Conservation (phyloP, 2,329 filamentous ascomycete species). For the Parasarocladium wereldwijsianum region DNA sequence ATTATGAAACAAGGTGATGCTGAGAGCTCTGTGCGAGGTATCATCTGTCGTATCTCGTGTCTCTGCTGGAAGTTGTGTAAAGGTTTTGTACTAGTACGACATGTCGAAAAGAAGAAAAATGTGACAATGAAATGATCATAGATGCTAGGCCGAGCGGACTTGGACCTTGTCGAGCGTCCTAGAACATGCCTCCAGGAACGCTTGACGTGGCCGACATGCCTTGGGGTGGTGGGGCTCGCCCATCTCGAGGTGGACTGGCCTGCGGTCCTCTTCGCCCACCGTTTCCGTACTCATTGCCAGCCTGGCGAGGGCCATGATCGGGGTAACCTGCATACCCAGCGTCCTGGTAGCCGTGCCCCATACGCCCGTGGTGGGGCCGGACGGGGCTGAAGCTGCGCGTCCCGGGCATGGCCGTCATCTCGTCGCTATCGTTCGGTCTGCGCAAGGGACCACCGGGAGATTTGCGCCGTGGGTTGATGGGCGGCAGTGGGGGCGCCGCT, state of each 20-base stretch:
- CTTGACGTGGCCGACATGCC: neutral
- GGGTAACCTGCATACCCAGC: too few relatives aligned
- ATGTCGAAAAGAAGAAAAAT: neutral
- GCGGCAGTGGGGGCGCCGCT: slow-evolving; percentile 35
- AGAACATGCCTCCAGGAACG: slow-evolving; percentile 1
- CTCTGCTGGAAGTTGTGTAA: neutral
- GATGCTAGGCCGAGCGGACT: neutral
- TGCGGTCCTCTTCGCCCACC: neutral
- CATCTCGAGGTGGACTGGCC: slow-evolving; percentile 1
- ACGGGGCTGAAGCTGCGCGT: slow-evolving; percentile 1
- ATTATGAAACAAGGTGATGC: too few relatives aligned
- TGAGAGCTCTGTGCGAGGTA: slow-evolving; percentile 1
- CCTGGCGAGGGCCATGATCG: slow-evolving; percentile 1
- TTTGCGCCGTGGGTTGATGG: slow-evolving; percentile 42
- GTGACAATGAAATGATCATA: neutral
- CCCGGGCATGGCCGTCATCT: neutral
- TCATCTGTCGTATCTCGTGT: slow-evolving; percentile 1
- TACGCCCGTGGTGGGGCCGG: neutral
- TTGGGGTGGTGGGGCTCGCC: neutral
- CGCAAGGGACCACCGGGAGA: slow-evolving; percentile 22
- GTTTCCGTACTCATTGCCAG: neutral
- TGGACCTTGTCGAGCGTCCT: neutral
- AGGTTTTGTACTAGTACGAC: neutral
- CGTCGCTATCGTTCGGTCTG: slow-evolving; percentile 5
- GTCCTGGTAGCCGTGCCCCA: slow-evolving; percentile 1